Percentiles rank a stretch among this genome's conserved stretches.
Evolutionary conservation across 257 asterid genomes (phyloP).

Genomic region (Ballota nigra): DNA sequence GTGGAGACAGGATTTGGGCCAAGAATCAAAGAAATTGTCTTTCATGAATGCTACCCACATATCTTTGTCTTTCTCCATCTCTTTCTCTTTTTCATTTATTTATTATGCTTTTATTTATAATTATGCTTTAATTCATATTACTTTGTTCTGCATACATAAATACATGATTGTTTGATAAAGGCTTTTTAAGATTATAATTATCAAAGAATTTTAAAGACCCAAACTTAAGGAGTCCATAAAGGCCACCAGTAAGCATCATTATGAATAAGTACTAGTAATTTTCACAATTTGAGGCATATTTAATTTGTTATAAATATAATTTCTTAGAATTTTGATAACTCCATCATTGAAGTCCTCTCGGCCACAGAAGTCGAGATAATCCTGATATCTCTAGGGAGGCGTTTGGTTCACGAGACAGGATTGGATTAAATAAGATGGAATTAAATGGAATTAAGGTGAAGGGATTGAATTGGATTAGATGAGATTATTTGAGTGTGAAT

Average conservation of each 20-base stretch:
- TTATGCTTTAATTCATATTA: not conserved
- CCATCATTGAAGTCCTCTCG: no score
- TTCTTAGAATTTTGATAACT: no score
- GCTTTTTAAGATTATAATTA: not conserved
- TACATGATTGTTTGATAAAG: not conserved
- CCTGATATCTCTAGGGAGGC: no score
- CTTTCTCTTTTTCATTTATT: not conserved
- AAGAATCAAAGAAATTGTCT: not conserved
- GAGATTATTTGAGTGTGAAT: no score
- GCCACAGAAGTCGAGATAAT: no score
- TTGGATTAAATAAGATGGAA: no score
- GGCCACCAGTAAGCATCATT: not conserved
- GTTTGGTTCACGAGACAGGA: no score
- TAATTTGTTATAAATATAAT: no score
- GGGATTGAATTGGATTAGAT: no score
- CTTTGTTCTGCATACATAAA: not conserved
- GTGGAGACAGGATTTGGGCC: slow-evolving; percentile 14
- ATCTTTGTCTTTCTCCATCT: not conserved
- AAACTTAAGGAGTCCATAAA: not conserved
- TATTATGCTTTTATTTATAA: not conserved
- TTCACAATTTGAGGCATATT: not conserved
- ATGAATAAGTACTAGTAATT: not conserved
- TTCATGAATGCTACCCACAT: not conserved
- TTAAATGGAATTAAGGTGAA: no score
- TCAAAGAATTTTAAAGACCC: not conserved